phyloP scores from a whole-genome alignment of 805 yeast genomes.

The Candida germanica region DNA sequence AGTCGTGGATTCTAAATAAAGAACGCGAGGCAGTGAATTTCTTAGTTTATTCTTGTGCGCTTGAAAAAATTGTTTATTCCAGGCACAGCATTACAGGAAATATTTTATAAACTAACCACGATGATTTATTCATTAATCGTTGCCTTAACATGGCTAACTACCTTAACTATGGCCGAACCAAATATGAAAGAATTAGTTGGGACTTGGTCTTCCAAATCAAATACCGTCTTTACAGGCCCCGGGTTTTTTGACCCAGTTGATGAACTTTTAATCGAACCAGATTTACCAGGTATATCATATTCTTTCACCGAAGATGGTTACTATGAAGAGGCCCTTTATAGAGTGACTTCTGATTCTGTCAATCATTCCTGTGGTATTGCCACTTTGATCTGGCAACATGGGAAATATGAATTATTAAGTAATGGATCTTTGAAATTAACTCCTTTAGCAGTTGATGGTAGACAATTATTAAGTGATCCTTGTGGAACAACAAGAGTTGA shows the following conservation, averaged over 20 bases:
- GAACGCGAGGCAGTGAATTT: too few relatives aligned
- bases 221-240: slow-evolving; percentile 95
- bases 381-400: slow-evolving; percentile 84
- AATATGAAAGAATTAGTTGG: slow-evolving; percentile 59
- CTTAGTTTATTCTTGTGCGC: too few relatives aligned
- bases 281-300: slow-evolving; percentile 88
- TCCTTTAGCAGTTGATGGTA: slow-evolving; percentile 86
- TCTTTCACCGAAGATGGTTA: slow-evolving; percentile 91
- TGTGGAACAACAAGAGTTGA: slow-evolving; percentile 49
- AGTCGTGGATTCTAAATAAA: too few relatives aligned
- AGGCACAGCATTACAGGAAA: slow-evolving; percentile 3
- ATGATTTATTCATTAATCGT: too few relatives aligned
- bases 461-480: slow-evolving; percentile 87
- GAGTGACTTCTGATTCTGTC: slow-evolving; percentile 64
- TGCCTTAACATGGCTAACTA: slow-evolving; percentile 1
- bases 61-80: slow-evolving; percentile 6
- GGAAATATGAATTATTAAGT: slow-evolving; percentile 58
- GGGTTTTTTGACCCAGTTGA: slow-evolving; percentile 95
- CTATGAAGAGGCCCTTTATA: slow-evolving; percentile 86
- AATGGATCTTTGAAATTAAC: slow-evolving; percentile 69
- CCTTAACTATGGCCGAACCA: slow-evolving; percentile 22
- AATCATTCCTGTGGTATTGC: slow-evolving; percentile 85
- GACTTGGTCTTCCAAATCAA: slow-evolving; percentile 94
- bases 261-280: slow-evolving; percentile 92
- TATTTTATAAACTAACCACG: too few relatives aligned